These are phyloP conservation scores for Cadophora luteo-olivacea DNA, from an alignment of 2,329 filamentous ascomycete genomes.

Conservation along the genomic window DNA sequence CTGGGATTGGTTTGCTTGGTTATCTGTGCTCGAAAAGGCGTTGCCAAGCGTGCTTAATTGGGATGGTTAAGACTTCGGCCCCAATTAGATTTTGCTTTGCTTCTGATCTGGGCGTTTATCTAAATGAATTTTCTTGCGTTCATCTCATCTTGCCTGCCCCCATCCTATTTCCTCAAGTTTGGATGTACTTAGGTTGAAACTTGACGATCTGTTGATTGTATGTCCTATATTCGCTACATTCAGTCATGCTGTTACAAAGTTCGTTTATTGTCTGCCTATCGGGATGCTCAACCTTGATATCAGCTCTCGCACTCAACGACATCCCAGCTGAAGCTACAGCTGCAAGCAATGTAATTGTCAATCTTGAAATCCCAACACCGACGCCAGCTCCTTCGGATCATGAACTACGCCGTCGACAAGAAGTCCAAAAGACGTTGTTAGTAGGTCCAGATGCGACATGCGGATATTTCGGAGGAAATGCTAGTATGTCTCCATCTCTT, in stretches of 20 bases:
- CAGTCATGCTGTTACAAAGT: neutral
- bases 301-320: constrained; percentile 15
- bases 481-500: constrained; percentile 42
- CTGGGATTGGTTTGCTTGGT: neutral
- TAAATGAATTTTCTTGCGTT: neutral
- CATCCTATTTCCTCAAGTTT: neutral
- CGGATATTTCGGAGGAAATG: constrained; percentile 53
- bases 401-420: constrained; percentile 39
- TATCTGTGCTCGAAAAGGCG: constrained; percentile 6
- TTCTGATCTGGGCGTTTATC: neutral
- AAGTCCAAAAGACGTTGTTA: constrained; percentile 48
- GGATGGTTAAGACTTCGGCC: neutral
- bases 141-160: neutral
- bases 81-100: neutral
- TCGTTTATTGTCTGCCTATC: neutral
- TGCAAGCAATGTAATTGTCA: constrained; percentile 24
- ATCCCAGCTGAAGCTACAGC: constrained; percentile 20
- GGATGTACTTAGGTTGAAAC: neutral
- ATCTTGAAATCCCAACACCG: constrained; percentile 46
- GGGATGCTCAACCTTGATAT: neutral
- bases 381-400: constrained; percentile 49
- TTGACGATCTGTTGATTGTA: neutral
- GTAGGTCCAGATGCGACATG: constrained; percentile 58
- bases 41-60: neutral
- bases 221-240: neutral